phyloP scores from a whole-genome alignment of 78 protist genomes.

The Dictyostelium purpureum region DNA sequence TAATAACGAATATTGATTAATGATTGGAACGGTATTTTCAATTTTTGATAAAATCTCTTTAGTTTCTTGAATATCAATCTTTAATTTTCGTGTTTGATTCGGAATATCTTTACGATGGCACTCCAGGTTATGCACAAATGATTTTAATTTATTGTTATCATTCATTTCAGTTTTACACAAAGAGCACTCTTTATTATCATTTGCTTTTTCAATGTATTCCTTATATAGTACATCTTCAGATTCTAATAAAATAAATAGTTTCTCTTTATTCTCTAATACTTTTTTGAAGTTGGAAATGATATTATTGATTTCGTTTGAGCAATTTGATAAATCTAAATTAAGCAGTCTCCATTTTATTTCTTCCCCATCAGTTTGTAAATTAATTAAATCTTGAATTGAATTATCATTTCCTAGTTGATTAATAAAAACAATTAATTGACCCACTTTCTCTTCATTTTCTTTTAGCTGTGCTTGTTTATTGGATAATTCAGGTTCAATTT shows the following conservation, averaged over 20 bases:
- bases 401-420: too few relatives aligned
- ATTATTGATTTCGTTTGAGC: too few relatives aligned
- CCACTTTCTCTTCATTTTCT: too few relatives aligned
- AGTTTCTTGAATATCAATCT: neutral
- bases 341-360: too few relatives aligned
- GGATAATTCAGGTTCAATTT: neutral
- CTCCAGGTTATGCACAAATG: slow-evolving; percentile 23
- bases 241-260: slow-evolving; percentile 38
- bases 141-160: neutral
- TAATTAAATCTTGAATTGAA: too few relatives aligned
- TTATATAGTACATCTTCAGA: slow-evolving; percentile 59
- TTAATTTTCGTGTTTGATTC: neutral
- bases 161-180: slow-evolving; percentile 59
- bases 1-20: too few relatives aligned
- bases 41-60: neutral
- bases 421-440: too few relatives aligned
- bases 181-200: slow-evolving; percentile 37
- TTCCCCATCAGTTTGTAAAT: too few relatives aligned
- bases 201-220: slow-evolving; percentile 58
- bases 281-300: neutral
- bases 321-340: too few relatives aligned
- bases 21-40: too few relatives aligned
- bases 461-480: neutral
- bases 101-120: slow-evolving; percentile 53
- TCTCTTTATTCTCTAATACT: neutral